Percentiles rank a stretch among this genome's conserved stretches.
These are phyloP conservation scores for Pythium plurisporium DNA, from an alignment of 352 stramenopile genomes.

Conservation along the genomic window DNA sequence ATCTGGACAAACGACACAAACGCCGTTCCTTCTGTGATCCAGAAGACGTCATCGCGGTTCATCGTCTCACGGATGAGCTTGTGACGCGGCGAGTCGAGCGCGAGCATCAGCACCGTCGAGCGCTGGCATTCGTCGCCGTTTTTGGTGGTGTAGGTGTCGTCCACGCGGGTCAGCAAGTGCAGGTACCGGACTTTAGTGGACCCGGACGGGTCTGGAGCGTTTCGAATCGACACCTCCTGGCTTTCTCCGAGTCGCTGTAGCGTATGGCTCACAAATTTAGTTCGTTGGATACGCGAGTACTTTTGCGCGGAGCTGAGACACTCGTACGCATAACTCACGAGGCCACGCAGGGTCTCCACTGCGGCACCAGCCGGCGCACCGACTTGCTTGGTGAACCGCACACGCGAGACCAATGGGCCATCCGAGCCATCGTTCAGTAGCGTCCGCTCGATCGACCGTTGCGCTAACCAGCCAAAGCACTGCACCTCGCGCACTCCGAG, in stretches of 20 bases:
- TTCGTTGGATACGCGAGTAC: constrained; percentile 18
- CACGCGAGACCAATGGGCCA: constrained; percentile 1
- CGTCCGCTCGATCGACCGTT: constrained; percentile 9
- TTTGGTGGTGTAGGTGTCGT: background rate
- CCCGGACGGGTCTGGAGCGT: constrained; percentile 8
- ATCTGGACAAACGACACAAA: constrained; percentile 20
- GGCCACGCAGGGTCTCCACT: background rate
- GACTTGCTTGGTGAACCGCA: constrained; percentile 19
- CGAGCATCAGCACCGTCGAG: constrained; percentile 19
- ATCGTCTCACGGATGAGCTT: constrained; percentile 16
- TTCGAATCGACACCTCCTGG: constrained; percentile 9
- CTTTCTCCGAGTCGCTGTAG: constrained; percentile 5
- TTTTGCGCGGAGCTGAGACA: constrained; percentile 4
- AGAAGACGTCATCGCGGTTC: constrained; percentile 12
- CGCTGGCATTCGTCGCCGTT: background rate
- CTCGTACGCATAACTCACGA: constrained; percentile 5
- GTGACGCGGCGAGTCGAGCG: constrained; percentile 13
- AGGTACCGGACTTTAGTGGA: constrained; percentile 11
- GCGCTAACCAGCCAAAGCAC: constrained; percentile 17
- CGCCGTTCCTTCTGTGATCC: constrained; percentile 17
- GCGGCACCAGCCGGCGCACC: background rate
- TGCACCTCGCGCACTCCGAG: constrained; percentile 12
- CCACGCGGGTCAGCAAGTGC: constrained; percentile 6
- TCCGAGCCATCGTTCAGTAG: background rate
- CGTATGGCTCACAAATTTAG: constrained; percentile 12